Base-by-base conservation (phyloP, 208 protist species). In the Vickermania ingenoplastis region DNA sequence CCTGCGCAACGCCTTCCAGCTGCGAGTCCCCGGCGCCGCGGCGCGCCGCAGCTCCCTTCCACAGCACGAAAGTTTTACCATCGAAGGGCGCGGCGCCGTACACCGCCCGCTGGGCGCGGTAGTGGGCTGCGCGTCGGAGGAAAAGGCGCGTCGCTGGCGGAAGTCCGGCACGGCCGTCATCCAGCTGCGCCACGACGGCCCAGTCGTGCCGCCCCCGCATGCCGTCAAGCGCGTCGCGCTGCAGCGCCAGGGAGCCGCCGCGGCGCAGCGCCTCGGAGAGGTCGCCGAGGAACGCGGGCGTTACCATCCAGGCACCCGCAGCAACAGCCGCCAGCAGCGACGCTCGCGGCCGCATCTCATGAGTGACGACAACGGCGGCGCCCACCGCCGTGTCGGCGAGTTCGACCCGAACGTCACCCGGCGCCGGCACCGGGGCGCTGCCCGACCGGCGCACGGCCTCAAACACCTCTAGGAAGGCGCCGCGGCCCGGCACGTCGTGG, bases 301-400 rank as follows among this genome's bases (percentile, higher is more conserved):
- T 73, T 36, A 88, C 69, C 3, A 88, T 65, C 75, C 73, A 88
- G 52, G 77, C 56, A 17, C 85, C 85, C 0, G 57, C 66, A 3
- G 71, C 81, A 0, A 89, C 66, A n/a, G 81, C 81, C 0, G 77
- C 65, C 31, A 92, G 75, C 25, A 92, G 72, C 41, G 73, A 87
- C 61, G 88, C 81, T 1, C 85, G 79, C 24, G 76, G 68, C 24
- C 49, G 79, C 3, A 89, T 29, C 30, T 86, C 67, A 58, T 92
- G 79, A 4, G 85, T 76, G 2, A 89, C 81, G 14, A 89, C 57
- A 13, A 87, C 65, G 62, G 85, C 75, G 0, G 81, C 81, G 27
- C 81, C 69, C 28, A 73, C 69, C 45, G 63, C 77, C 17, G 59
- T 49, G 0, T 22, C 11, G 0, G 79, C 76, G 36, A 82, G 72